Evolutionary conservation across 345 rosid genomes (phyloP).

Genomic region (Eucalyptus sp.): DNA sequence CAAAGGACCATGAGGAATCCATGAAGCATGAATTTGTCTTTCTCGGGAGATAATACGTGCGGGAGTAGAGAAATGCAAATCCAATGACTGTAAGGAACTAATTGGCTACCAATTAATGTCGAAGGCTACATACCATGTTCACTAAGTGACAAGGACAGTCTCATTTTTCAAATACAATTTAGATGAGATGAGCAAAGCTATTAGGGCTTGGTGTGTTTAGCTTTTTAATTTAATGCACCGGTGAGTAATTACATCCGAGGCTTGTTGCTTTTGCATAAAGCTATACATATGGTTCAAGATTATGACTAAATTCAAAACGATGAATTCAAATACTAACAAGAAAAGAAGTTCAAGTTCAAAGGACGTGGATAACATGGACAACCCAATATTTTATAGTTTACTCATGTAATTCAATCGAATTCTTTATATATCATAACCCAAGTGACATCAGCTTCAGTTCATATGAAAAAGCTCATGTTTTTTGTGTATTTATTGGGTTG

Average conservation of each 20-base stretch:
- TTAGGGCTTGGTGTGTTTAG: neutral
- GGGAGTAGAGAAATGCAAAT: neutral
- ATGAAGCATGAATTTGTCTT: neutral
- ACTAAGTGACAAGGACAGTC: neutral
- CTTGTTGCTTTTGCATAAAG: neutral
- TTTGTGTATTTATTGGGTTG: neutral
- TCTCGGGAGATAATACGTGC: neutral
- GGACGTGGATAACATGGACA: neutral
- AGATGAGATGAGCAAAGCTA: neutral
- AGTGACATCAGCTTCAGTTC: rapidly evolving
- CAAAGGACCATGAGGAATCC: neutral
- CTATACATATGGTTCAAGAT: neutral
- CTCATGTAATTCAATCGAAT: neutral
- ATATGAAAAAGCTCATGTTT: neutral
- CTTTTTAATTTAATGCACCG: rapidly evolving
- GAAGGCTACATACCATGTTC: neutral
- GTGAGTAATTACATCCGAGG: neutral
- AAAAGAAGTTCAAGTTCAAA: neutral
- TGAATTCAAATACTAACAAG: neutral
- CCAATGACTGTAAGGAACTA: neutral
- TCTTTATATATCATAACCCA: rapidly evolving
- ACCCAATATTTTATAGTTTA: neutral
- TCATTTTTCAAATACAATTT: neutral
- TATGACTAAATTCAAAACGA: rapidly evolving
- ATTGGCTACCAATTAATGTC: neutral